Conservation (phyloP, 257 asterid genomes). For the Ophiorrhiza pumila region DNA sequence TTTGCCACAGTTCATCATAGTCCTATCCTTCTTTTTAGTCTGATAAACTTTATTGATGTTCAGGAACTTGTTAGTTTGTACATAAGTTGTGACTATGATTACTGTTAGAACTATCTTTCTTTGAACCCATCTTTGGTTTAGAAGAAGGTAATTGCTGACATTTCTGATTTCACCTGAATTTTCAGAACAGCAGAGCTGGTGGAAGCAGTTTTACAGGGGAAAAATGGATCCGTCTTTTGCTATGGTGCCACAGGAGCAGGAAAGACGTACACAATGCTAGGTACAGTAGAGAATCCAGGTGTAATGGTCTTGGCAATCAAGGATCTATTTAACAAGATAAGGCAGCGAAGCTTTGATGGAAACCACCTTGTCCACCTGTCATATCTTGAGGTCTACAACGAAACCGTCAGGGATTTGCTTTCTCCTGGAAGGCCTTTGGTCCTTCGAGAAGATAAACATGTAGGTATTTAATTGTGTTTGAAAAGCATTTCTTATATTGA, state of each 20-base stretch:
- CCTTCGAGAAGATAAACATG: constrained; percentile 70
- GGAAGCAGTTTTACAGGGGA: constrained; percentile 63
- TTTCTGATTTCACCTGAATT: background rate
- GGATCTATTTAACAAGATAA: constrained; percentile 54
- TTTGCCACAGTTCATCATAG: background rate
- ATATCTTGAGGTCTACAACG: constrained; percentile 67
- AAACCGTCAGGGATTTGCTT: constrained; percentile 60
- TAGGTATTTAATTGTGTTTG: background rate
- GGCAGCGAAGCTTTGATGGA: constrained; percentile 52
- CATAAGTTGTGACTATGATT: background rate
- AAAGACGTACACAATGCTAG: constrained; percentile 66
- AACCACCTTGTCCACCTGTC: constrained; percentile 56
- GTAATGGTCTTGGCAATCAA: constrained; percentile 69
- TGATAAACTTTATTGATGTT: background rate
- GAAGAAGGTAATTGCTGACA: background rate
- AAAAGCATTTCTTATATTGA: background rate
- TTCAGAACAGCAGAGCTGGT: constrained; percentile 72
- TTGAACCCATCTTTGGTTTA: background rate
- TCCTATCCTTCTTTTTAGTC: background rate
- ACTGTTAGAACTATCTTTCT: background rate
- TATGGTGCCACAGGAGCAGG: constrained; percentile 77
- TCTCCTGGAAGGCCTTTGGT: constrained; percentile 63
- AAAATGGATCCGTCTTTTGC: constrained; percentile 66
- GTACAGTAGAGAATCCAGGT: constrained; percentile 57
- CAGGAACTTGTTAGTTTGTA: background rate